These are phyloP conservation scores for Ogataea parapolymorpha DNA, from an alignment of 805 yeast genomes.

Conservation along the genomic window DNA sequence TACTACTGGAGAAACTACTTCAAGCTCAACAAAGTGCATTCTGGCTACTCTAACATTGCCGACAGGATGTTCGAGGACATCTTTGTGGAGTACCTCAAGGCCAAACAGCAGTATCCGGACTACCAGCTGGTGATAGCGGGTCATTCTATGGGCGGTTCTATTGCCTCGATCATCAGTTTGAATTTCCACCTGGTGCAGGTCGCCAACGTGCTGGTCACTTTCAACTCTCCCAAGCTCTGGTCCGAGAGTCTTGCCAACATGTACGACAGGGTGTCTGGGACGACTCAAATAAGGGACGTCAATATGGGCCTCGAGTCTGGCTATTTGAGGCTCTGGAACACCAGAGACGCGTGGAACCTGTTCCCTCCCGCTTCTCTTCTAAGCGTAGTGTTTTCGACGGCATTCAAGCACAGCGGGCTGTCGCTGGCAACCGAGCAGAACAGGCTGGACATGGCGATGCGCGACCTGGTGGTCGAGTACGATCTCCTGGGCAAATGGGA, in stretches of 20 bases:
- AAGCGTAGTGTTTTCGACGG: conserved; percentile 11
- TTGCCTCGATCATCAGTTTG: conserved; percentile 19
- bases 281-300: conserved; percentile 11
- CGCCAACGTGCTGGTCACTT: conserved; percentile 16
- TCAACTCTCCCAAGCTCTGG: conserved; percentile 23
- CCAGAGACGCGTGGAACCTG: conserved; percentile 23
- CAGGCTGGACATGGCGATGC: conserved; percentile 7
- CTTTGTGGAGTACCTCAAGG: conserved; percentile 13
- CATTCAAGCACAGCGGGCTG: conserved; percentile 21
- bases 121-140: conserved; percentile 17
- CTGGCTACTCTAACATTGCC: conserved; percentile 20
- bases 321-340: conserved; percentile 22
- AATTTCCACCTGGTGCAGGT: conserved; percentile 18
- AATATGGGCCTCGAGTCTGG: conserved; percentile 13
- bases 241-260: conserved; percentile 17
- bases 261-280: conserved; percentile 19
- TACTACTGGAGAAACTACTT: conserved; percentile 17
- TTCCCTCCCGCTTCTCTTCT: conserved; percentile 19
- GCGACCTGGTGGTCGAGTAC: conserved; percentile 18
- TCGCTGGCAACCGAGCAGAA: conserved; percentile 23
- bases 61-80: conserved; percentile 21
- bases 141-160: conserved; percentile 25
- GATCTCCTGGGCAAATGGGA: conserved; percentile 23
- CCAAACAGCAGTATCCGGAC: conserved; percentile 12
- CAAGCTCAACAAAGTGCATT: conserved; percentile 18